These are phyloP conservation scores for Cryphonectria radicalis DNA, from an alignment of 2,329 filamentous ascomycete genomes.

Conservation along the genomic window DNA sequence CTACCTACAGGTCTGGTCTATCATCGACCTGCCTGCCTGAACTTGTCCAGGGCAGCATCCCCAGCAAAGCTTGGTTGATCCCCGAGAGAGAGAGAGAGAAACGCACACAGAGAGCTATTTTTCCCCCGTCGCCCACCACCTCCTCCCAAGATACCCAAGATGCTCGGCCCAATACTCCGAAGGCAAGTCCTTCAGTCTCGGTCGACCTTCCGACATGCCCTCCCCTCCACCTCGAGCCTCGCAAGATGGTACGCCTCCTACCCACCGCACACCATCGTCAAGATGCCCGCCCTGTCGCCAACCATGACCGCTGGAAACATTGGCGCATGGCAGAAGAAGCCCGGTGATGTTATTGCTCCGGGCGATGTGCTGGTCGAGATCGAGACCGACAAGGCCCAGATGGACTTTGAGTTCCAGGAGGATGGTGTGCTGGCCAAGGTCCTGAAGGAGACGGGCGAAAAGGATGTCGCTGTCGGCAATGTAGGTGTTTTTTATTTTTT, in stretches of 20 bases:
- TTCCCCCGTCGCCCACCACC: conserved; percentile 20
- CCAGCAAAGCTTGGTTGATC: conserved; percentile 23
- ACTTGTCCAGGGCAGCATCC: conserved; percentile 29
- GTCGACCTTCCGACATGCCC: conserved; percentile 54
- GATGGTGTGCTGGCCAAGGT: conserved; percentile 95
- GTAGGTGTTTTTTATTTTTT: conserved; percentile 61
- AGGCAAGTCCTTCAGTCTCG: conserved; percentile 62
- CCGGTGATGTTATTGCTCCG: conserved; percentile 82
- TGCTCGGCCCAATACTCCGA: conserved; percentile 68
- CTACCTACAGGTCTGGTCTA: conserved; percentile 13
- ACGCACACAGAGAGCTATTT: conserved; percentile 32
- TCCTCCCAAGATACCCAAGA: conserved; percentile 41
- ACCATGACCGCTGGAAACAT: conserved; percentile 98
- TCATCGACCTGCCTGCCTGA: conserved; percentile 31
- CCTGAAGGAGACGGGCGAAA: conserved; percentile 88
- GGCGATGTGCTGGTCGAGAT: conserved; percentile 98
- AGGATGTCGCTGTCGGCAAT: conserved; percentile 92
- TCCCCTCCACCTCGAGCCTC: conserved; percentile 57
- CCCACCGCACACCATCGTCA: conserved; percentile 92
- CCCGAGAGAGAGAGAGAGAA: conserved; percentile 24
- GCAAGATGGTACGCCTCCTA: conserved; percentile 78
- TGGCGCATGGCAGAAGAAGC: conserved; percentile 97
- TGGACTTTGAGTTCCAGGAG: conserved; percentile 99
- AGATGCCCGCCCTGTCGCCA: conserved; percentile 96
- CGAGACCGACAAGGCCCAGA: conserved; percentile 99